phyloP scores from a whole-genome alignment of 192 early-diverging fungal genomes.

The Phlyctochytrium planicorne region DNA sequence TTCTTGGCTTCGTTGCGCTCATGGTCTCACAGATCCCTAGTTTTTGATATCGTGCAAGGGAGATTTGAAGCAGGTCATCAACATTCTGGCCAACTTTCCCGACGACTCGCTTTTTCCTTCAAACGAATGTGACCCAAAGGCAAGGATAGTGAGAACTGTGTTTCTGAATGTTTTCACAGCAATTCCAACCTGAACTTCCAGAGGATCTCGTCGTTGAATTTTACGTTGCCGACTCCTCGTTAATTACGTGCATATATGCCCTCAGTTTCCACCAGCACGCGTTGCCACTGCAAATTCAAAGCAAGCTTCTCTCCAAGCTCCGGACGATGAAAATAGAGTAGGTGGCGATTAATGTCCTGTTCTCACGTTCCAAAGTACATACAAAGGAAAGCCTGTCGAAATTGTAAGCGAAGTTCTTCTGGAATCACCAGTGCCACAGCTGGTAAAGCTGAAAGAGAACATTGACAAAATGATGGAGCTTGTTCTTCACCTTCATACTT shows the following conservation, averaged over 20 bases:
- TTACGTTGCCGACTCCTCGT: slow-evolving; percentile 18
- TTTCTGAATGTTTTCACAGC: slow-evolving; percentile 11
- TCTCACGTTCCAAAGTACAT: slow-evolving; percentile 2
- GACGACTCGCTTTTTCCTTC: slow-evolving; percentile 20
- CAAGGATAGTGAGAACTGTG: background rate
- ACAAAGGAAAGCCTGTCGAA: slow-evolving; percentile 1
- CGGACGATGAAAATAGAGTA: slow-evolving; percentile 38
- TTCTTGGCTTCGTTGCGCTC: too few species aligned
- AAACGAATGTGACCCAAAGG: slow-evolving; percentile 27
- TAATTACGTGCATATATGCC: slow-evolving; percentile 31
- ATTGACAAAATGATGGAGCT: too few species aligned
- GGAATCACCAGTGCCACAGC: slow-evolving; percentile 2
- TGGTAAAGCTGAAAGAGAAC: too few species aligned
- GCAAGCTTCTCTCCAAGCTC: slow-evolving; percentile 39
- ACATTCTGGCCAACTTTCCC: slow-evolving; percentile 1
- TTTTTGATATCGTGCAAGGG: background rate
- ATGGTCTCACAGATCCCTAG: too few species aligned
- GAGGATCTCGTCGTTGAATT: slow-evolving; percentile 46
- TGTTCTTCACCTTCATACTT: too few species aligned
- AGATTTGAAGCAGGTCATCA: slow-evolving; percentile 14
- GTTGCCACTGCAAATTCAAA: slow-evolving; percentile 42
- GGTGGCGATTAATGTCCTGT: background rate
- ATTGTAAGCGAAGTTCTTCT: background rate
- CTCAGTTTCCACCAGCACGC: slow-evolving; percentile 35
- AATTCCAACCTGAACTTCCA: slow-evolving; percentile 42